Base-by-base conservation (phyloP, 2,329 filamentous ascomycete species). In the Ophiostoma himal-ulmi region DNA sequence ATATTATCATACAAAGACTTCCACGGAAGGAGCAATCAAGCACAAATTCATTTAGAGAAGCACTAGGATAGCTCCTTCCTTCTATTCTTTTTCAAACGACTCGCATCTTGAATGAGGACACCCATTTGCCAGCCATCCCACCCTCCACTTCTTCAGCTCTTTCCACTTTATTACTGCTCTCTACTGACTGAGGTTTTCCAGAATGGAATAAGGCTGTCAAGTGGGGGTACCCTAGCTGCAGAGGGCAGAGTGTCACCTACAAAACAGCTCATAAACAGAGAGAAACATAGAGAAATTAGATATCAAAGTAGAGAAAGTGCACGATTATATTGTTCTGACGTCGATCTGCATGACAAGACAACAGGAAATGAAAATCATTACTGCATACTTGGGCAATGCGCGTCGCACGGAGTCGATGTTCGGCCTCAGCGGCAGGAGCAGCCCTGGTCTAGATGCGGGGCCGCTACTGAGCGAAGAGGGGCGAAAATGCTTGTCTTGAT, bases 401-500 rank as follows among this genome's bases (percentile, higher is more conserved):
- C 41, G 41, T 44, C 41, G 41, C 41, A 44, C 41, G 11, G 1
- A n/a, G 60, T 30, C 60, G 48, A 54, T 54, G 48, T n/a, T 54
- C 52, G 30, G 62, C n/a, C 20, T 65, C 62, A 65, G 62, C 62
- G 62, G 62, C 36, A 39, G 62, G 14, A 37, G 62, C 62, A 36
- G 62, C 36, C 13, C 34, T 39, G 62, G 5, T 64, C 54, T 30
- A 54, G 52, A 60, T 64, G 60, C 60, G 60, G 60, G 26, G 34
- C 60, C 60, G 60, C 60, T 64, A 37, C 60, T 64, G 34, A 65
- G 62, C 36, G 11, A 39, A 37, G 62, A 65, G 62, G 62, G 62
- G 62, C 62, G 39, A 20, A 62, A 65, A 65, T 65, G 62, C 62
- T 65, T 65, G 62, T 65, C 62, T 65, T 20, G 5, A 65, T 65